Conservation (phyloP, 129 eudicot species). For the Kitagawia praeruptora region DNA sequence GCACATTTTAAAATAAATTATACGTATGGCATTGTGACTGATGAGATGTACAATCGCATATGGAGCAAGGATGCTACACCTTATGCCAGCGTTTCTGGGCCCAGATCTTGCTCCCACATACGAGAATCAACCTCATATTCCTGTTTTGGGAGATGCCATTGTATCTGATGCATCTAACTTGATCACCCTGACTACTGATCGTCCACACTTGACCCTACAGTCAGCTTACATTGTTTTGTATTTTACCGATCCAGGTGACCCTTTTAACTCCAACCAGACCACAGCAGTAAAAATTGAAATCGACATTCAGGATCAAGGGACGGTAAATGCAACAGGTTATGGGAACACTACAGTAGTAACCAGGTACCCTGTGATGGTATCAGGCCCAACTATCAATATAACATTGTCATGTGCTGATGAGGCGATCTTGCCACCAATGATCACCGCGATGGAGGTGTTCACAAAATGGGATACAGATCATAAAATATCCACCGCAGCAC, state of each 20-base stretch:
- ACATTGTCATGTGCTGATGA: conserved; percentile 3
- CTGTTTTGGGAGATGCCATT: neutral
- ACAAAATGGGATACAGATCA: neutral
- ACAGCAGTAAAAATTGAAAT: neutral
- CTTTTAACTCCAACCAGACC: neutral
- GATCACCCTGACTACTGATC: neutral
- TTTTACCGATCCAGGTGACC: neutral
- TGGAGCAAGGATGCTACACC: neutral
- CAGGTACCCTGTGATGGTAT: neutral
- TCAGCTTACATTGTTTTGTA: neutral
- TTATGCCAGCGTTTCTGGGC: neutral
- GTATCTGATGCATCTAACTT: neutral
- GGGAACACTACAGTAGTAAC: neutral
- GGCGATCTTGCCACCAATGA: neutral
- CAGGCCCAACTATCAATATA: conserved; percentile 5
- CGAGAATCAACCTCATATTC: neutral
- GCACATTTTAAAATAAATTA: neutral
- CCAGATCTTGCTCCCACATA: neutral
- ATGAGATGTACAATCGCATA: neutral
- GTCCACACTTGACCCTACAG: neutral
- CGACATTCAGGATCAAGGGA: neutral
- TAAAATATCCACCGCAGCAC: neutral
- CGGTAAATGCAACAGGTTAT: neutral
- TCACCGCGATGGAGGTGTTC: conserved; percentile 3
- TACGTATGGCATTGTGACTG: neutral